Evolutionary conservation across 306 rosid genomes (phyloP), one percentile per base, ranked within the genome.

Genomic region (Alnus glutinosa): DNA sequence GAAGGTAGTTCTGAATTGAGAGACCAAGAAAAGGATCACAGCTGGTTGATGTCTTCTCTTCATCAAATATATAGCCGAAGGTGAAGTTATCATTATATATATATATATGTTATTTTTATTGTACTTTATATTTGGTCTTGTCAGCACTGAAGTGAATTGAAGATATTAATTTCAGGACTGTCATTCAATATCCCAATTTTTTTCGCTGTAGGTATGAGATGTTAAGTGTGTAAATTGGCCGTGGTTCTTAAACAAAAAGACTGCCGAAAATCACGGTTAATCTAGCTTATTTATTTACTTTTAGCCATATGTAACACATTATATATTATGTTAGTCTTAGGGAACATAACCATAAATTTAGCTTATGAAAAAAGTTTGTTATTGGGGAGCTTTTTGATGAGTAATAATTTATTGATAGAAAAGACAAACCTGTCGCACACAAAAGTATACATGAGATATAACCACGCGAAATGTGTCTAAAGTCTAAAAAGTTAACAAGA

Each of bases 11-110:
- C 18, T 68, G 87, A 80, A 73, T 61, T 73, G 70, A 81, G 75
- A 77, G 86, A 87, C 55, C 86, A 80, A 81, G 92, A 87, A 83
- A 95, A 93, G 87, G 92, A 93, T 70, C 94, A 88, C 66, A 91
- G 97, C 87, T 95, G 98, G 99, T 82, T 80, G 80, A 88, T 91
- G 85, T 87, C 94, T 55, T 86, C 97, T 78, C 94, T 95, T 84
- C 98, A 91, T 89, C 99, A 95, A 86, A 92, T 95, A 63, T 90
- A 91, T 84, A 91, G 99, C 83, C 89, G 98, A 59, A 93, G 99
- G 99, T 95, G 81, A 89, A 77, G 67, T 64, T 2, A 49, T 10
- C 72, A 69, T 55, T 44, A 71, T 55, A 73, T 50, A 67, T 64
- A 59, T 61, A 23, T 55, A 69, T 71, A 50, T 52, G 39, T 32